Evolutionary conservation across 805 yeast species (phyloP).

Genomic region (Nakazawaea pomicola): DNA sequence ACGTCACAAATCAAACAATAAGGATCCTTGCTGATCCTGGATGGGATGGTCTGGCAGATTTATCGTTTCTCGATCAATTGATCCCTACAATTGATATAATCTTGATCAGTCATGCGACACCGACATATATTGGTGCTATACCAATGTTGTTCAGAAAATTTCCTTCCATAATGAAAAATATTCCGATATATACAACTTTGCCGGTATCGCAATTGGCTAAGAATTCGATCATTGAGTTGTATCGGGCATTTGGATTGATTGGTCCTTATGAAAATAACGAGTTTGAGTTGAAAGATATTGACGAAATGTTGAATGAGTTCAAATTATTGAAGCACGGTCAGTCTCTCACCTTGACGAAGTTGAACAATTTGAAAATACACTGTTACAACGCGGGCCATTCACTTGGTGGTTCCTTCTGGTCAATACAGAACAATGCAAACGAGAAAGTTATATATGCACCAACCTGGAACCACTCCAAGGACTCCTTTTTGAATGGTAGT

Average conservation of each 20-base stretch:
- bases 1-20: conserved; percentile 36
- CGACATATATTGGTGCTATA: conserved; percentile 76
- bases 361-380: conserved; percentile 59
- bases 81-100: conserved; percentile 57
- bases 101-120: conserved; percentile 81
- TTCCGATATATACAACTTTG: conserved; percentile 83
- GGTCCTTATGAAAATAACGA: conserved; percentile 62
- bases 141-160: conserved; percentile 56
- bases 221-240: conserved; percentile 77
- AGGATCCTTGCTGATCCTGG: conserved; percentile 67
- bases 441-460: conserved; percentile 88
- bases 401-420: conserved; percentile 91
- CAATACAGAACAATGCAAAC: conserved; percentile 54
- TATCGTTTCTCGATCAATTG: conserved; percentile 36
- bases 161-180: conserved; percentile 49
- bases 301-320: conserved; percentile 48
- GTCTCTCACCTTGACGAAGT: conserved; percentile 55
- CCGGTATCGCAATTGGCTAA: conserved; percentile 87
- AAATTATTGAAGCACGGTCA: conserved; percentile 83
- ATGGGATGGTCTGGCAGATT: conserved; percentile 54
- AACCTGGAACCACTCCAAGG: conserved; percentile 92
- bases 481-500: conserved; percentile 75
- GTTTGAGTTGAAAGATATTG: conserved; percentile 69
- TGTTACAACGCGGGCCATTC: conserved; percentile 92
- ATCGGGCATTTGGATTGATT: conserved; percentile 63